Evolutionary conservation across 2,329 filamentous ascomycete species (phyloP).

Genomic region (Exophiala sp.): DNA sequence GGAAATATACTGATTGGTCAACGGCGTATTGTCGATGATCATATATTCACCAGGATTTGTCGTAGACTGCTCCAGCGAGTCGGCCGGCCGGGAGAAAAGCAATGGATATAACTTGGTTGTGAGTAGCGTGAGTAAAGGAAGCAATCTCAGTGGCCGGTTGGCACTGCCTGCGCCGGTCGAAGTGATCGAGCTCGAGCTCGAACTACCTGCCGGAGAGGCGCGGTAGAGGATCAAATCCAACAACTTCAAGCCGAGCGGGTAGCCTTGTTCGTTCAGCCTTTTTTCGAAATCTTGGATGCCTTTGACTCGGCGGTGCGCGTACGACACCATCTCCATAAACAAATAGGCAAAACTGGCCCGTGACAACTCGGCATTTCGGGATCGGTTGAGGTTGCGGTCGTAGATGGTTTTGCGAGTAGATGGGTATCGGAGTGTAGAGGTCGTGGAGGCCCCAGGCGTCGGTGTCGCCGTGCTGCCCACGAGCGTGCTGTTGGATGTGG

Average conservation of each 20-base stretch:
- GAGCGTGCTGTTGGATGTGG: constrained; percentile 12
- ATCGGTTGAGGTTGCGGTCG: constrained; percentile 86
- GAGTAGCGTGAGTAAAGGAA: constrained; percentile 89
- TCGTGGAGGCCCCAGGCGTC: constrained; percentile 39
- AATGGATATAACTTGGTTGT: constrained; percentile 87
- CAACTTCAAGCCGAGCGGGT: constrained; percentile 86
- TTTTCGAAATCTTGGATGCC: constrained; percentile 92
- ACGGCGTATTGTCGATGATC: constrained; percentile 96
- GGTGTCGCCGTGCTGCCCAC: constrained; percentile 43
- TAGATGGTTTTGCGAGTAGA: constrained; percentile 97
- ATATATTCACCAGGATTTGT: constrained; percentile 94
- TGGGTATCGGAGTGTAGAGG: constrained; percentile 66
- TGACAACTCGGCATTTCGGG: constrained; percentile 80
- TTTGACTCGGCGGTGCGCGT: constrained; percentile 83
- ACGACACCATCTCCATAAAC: constrained; percentile 93
- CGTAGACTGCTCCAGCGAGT: constrained; percentile 83
- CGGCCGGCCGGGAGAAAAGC: constrained; percentile 83
- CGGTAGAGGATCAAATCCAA: constrained; percentile 92
- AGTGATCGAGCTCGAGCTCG: constrained; percentile 62
- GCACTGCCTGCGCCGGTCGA: constrained; percentile 50
- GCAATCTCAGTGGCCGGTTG: constrained; percentile 76
- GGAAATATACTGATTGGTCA: constrained; percentile 90
- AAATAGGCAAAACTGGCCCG: constrained; percentile 92
- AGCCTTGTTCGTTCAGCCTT: constrained; percentile 81
- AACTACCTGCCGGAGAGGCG: constrained; percentile 71